Evolutionary conservation across 331 rosid genomes (phyloP).

Genomic region (Acacia pycnantha): DNA sequence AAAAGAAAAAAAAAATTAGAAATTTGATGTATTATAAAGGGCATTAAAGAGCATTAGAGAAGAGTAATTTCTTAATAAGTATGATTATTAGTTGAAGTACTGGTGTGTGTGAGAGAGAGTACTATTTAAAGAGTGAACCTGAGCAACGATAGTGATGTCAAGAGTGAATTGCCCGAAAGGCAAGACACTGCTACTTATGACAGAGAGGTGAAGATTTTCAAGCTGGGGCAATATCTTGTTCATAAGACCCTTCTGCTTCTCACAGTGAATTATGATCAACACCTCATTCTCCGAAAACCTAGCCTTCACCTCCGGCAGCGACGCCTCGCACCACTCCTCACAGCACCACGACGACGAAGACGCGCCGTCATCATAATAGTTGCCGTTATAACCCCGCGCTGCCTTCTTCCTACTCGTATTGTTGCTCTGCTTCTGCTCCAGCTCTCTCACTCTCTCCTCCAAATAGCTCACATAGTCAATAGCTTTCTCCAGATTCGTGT

Average conservation of each 20-base stretch:
- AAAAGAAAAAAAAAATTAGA: too few species aligned
- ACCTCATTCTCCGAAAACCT: constrained; percentile 48
- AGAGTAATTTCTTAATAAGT: too few species aligned
- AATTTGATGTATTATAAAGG: too few species aligned
- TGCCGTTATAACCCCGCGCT: background rate
- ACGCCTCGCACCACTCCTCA: background rate
- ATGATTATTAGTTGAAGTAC: too few species aligned
- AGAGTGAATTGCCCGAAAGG: constrained; percentile 35
- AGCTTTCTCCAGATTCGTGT: constrained; percentile 59
- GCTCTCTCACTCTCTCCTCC: constrained; percentile 50
- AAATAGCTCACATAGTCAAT: constrained; percentile 59
- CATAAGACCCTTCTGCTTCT: constrained; percentile 27
- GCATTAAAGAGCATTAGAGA: too few species aligned
- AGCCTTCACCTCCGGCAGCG: constrained; percentile 57
- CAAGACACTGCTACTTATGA: constrained; percentile 35
- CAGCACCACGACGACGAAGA: constrained; percentile 35
- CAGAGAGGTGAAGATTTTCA: constrained; percentile 33
- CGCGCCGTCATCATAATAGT: constrained; percentile 25
- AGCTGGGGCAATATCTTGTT: constrained; percentile 33
- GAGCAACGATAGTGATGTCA: constrained; percentile 39
- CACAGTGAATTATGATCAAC: constrained; percentile 32
- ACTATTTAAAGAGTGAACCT: background rate
- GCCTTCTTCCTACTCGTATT: background rate
- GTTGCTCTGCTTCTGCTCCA: constrained; percentile 44
- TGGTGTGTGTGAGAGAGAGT: too few species aligned